These are phyloP conservation scores for Diplodia intermedia DNA, from an alignment of 2,329 filamentous ascomycete genomes.

Conservation along the genomic window DNA sequence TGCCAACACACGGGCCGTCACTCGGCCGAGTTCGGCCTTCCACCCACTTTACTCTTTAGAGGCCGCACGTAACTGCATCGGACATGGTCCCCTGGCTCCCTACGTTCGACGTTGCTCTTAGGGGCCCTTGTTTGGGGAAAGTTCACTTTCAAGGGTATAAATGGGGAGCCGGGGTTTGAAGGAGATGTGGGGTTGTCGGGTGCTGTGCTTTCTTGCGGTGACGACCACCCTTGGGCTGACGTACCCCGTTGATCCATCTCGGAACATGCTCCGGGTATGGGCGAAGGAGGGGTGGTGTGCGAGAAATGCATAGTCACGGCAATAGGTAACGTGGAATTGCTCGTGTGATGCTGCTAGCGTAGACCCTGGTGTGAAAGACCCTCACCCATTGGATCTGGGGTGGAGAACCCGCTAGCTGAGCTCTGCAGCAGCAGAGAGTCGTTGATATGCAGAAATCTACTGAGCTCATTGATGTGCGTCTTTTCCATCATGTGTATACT, in stretches of 20 bases:
- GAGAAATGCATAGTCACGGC: not conserved
- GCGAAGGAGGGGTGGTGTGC: not conserved
- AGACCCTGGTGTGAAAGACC: not conserved
- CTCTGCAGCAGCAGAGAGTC: too few species aligned
- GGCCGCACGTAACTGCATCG: slow-evolving; percentile 12
- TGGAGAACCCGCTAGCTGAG: too few species aligned
- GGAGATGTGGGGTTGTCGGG: not conserved
- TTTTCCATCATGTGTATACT: too few species aligned
- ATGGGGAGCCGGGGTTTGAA: not conserved
- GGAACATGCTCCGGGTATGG: not conserved
- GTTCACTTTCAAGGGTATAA: not conserved
- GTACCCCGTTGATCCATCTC: too few species aligned
- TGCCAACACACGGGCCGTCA: slow-evolving; percentile 12
- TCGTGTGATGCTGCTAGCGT: not conserved
- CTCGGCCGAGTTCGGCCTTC: not conserved
- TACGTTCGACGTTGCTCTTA: slow-evolving; percentile 18
- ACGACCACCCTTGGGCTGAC: not conserved
- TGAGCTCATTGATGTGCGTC: too few species aligned
- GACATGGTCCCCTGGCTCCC: slow-evolving; percentile 15
- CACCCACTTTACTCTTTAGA: slow-evolving; percentile 1
- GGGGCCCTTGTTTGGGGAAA: not conserved
- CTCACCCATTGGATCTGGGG: too few species aligned
- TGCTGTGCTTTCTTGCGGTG: not conserved
- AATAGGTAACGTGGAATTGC: not conserved
- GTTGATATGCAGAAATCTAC: too few species aligned